phyloP scores from a whole-genome alignment of 805 yeast genomes.

The Zygosaccharomyces pseudorouxii region DNA sequence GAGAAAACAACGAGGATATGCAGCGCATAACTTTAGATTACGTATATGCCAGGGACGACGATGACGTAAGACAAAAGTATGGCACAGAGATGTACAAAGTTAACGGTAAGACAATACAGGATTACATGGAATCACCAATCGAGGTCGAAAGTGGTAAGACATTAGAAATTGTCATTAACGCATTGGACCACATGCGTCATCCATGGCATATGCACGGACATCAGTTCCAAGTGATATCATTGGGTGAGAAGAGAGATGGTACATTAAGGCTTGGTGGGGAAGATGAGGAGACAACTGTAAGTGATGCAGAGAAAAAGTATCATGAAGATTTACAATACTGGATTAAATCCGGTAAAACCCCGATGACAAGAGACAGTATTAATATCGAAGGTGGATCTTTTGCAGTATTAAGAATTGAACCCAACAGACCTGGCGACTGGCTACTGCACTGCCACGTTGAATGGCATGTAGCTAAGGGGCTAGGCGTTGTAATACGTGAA shows the following conservation, averaged over 20 bases:
- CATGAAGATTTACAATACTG: constrained; percentile 20
- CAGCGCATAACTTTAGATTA: constrained; percentile 46
- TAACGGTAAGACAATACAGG: constrained; percentile 51
- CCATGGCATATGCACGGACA: constrained; percentile 66
- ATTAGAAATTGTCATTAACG: constrained; percentile 62
- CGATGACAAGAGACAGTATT: constrained; percentile 57
- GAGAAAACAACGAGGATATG: not conserved
- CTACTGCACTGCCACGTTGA: constrained; percentile 74
- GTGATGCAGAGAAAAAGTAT: constrained; percentile 41
- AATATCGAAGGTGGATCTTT: constrained; percentile 56
- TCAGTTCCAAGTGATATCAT: constrained; percentile 48
- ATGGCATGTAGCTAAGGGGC: constrained; percentile 66
- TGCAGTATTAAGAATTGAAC: constrained; percentile 52
- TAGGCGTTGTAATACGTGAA: constrained; percentile 41
- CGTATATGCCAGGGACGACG: constrained; percentile 48
- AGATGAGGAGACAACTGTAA: constrained; percentile 34
- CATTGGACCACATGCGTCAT: constrained; percentile 61
- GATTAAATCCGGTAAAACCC: constrained; percentile 39
- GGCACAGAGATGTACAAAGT: constrained; percentile 48
- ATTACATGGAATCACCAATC: constrained; percentile 45
- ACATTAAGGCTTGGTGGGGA: constrained; percentile 32
- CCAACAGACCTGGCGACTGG: constrained; percentile 77
- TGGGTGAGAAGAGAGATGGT: constrained; percentile 43
- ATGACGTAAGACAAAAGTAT: constrained; percentile 23
- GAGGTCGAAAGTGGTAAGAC: constrained; percentile 46